phyloP scores from a whole-genome alignment of 2,329 filamentous ascomycete genomes.

The Beauveria pseudobassiana region DNA sequence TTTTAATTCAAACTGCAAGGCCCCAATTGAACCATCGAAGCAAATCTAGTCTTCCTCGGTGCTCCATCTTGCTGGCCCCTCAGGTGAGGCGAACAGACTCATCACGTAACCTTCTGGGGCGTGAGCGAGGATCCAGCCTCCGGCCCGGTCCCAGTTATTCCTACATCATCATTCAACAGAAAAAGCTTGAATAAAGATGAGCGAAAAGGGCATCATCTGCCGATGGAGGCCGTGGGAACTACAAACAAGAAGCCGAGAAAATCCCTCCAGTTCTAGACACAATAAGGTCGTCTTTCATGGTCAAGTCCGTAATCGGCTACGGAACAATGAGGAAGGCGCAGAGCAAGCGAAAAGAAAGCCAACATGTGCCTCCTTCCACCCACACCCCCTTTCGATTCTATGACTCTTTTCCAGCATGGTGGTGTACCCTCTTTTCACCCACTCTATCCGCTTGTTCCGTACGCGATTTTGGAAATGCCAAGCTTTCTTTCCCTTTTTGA shows the following conservation, averaged over 20 bases:
- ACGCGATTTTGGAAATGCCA: background rate
- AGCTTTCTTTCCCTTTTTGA: background rate
- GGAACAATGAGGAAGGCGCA: background rate
- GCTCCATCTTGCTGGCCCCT: background rate
- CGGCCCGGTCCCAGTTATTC: background rate
- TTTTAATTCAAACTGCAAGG: background rate
- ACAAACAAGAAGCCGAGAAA: too few species aligned
- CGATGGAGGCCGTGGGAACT: too few species aligned
- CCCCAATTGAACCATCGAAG: background rate
- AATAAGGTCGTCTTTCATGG: background rate
- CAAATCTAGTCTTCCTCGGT: background rate
- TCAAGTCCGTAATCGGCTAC: background rate
- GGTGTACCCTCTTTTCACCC: background rate
- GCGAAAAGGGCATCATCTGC: too few species aligned
- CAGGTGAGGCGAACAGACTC: constrained; percentile 5
- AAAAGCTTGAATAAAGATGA: too few species aligned
- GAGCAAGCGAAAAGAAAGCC: background rate
- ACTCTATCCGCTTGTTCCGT: constrained; percentile 2
- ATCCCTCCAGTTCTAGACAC: background rate
- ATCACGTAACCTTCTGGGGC: background rate
- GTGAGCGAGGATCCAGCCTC: background rate
- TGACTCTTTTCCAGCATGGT: background rate
- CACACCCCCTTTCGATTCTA: background rate
- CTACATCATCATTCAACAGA: too few species aligned
- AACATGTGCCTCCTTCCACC: background rate